Evolutionary conservation across 306 rosid species (phyloP).

Genomic region (Urtica urens): DNA sequence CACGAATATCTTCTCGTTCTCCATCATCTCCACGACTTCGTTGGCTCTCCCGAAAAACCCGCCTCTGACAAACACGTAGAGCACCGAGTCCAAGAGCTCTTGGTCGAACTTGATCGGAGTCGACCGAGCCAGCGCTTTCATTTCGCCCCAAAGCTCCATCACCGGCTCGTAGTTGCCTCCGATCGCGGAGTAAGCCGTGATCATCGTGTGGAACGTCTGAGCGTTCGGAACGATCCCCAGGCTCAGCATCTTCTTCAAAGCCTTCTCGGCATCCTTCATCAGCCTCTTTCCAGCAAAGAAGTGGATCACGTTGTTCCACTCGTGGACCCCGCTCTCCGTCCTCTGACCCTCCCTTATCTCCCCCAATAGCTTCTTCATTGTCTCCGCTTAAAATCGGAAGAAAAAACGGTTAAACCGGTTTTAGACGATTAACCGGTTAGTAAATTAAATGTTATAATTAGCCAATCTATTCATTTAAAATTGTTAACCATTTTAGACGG

Average conservation of each 20-base stretch:
- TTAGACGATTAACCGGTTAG: too few species aligned
- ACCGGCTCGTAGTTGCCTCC: slow-evolving; percentile 83
- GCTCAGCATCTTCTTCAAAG: slow-evolving; percentile 62
- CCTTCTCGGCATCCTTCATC: slow-evolving; percentile 41
- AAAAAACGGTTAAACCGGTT: too few species aligned
- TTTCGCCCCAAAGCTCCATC: slow-evolving; percentile 84
- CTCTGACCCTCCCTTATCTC: slow-evolving; percentile 78
- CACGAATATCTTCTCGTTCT: slow-evolving; percentile 60
- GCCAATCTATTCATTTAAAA: too few species aligned
- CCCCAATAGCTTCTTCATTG: slow-evolving; percentile 56
- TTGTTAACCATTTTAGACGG: too few species aligned
- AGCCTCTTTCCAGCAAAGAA: slow-evolving; percentile 68
- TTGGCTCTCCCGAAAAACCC: slow-evolving; percentile 70
- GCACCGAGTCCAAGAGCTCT: slow-evolving; percentile 79
- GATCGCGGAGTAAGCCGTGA: slow-evolving; percentile 73
- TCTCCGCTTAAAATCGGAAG: slow-evolving; percentile 42
- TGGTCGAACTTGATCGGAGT: slow-evolving; percentile 77
- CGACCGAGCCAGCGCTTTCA: slow-evolving; percentile 64
- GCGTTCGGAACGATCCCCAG: slow-evolving; percentile 68
- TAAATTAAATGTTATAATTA: too few species aligned
- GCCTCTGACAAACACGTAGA: slow-evolving; percentile 77
- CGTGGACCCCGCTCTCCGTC: slow-evolving; percentile 62
- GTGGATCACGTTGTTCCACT: slow-evolving; percentile 84
- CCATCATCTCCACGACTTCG: slow-evolving; percentile 79
- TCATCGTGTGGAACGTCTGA: slow-evolving; percentile 81